Conservation (phyloP, 495 filamentous ascomycete genomes). For the Schizothecium vesticola region DNA sequence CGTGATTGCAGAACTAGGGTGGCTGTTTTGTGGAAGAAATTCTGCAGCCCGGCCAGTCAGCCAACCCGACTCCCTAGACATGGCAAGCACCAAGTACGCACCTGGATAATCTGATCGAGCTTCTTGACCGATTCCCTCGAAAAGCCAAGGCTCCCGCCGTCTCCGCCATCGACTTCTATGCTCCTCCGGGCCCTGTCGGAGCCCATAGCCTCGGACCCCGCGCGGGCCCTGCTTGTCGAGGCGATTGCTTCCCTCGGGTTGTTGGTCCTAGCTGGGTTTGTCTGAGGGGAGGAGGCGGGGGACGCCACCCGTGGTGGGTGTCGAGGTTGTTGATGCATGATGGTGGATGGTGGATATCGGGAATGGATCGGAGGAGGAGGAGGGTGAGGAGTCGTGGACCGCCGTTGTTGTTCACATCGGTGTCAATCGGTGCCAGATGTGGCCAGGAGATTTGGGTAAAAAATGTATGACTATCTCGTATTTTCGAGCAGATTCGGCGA, state of each 20-base stretch:
- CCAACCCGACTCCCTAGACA: not conserved
- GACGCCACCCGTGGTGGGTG: slow-evolving; percentile 60
- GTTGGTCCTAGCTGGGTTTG: slow-evolving; percentile 64
- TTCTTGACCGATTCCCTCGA: slow-evolving; percentile 63
- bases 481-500: not conserved
- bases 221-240: slow-evolving; percentile 28
- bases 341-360: slow-evolving; percentile 16
- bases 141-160: slow-evolving; percentile 43
- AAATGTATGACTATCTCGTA: not conserved
- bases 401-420: slow-evolving; percentile 20
- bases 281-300: slow-evolving; percentile 59
- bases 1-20: slow-evolving; percentile 78
- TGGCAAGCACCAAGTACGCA: slow-evolving; percentile 33
- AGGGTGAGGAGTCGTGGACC: not conserved
- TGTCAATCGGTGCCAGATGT: not conserved
- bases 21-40: slow-evolving; percentile 85
- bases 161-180: slow-evolving; percentile 33
- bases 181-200: slow-evolving; percentile 29
- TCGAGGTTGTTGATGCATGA: slow-evolving; percentile 82
- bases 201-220: slow-evolving; percentile 34
- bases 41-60: slow-evolving; percentile 48
- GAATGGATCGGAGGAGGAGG: slow-evolving; percentile 3
- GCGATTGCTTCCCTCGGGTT: slow-evolving; percentile 60
- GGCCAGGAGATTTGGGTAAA: not conserved
- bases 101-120: slow-evolving; percentile 86